phyloP scores from a whole-genome alignment of 2,329 filamentous ascomycete genomes.

The Colletotrichum spinosum region DNA sequence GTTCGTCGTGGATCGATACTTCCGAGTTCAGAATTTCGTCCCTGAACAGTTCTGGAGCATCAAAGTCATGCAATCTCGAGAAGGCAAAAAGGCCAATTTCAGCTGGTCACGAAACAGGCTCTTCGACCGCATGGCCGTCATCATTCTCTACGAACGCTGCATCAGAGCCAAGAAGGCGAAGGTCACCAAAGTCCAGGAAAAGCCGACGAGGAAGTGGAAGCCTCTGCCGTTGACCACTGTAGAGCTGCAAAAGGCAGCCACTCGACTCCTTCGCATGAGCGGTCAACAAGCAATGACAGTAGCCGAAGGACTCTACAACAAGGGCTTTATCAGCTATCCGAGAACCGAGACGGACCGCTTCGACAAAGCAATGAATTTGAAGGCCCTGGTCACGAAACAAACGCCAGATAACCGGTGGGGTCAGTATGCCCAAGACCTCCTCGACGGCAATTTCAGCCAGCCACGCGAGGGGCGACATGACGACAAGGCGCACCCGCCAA shows the following conservation, averaged over 20 bases:
- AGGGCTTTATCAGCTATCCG: slow-evolving; percentile 97
- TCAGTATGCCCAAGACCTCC: slow-evolving; percentile 78
- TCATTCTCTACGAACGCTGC: slow-evolving; percentile 88
- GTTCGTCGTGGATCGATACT: slow-evolving; percentile 96
- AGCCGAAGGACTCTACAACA: slow-evolving; percentile 90
- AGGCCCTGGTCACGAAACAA: slow-evolving; percentile 85
- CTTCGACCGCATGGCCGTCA: slow-evolving; percentile 86
- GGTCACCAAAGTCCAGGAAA: slow-evolving; percentile 88
- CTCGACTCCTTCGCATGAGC: slow-evolving; percentile 87
- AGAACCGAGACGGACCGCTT: slow-evolving; percentile 98
- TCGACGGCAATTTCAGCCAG: slow-evolving; percentile 81
- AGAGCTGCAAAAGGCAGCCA: slow-evolving; percentile 96
- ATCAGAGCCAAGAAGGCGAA: slow-evolving; percentile 80
- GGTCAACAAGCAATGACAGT: slow-evolving; percentile 90
- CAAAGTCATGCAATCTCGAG: slow-evolving; percentile 82
- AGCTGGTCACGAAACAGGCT: slow-evolving; percentile 84
- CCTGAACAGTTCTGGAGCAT: slow-evolving; percentile 95
- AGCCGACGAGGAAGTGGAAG: slow-evolving; percentile 93
- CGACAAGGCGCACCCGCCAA: slow-evolving; percentile 96
- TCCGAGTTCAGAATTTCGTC: slow-evolving; percentile 92
- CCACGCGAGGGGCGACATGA: slow-evolving; percentile 89
- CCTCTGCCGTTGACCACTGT: slow-evolving; percentile 94
- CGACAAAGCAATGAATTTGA: slow-evolving; percentile 88
- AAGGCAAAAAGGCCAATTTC: slow-evolving; percentile 85
- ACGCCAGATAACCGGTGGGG: slow-evolving; percentile 83